Base-by-base conservation (phyloP, 2,329 filamentous ascomycete species). In the Rhinocladiella similis region DNA sequence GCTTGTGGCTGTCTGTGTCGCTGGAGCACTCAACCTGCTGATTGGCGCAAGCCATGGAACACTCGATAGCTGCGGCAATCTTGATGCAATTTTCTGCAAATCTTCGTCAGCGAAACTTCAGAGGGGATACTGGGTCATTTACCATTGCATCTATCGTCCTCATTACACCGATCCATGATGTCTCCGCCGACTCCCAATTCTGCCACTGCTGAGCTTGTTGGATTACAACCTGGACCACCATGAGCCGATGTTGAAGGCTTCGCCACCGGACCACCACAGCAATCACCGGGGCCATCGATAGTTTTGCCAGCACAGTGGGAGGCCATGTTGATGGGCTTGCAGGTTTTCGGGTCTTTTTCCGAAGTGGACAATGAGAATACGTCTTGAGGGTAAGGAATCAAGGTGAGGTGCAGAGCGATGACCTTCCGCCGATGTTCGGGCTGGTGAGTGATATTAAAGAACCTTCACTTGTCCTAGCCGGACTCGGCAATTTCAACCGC, bases 81-180 rank as follows among this genome's bases (percentile, higher is more conserved):
- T 54, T 55, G 47, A 59, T 51, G 33, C 56, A 59, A 14, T 46
- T 54, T 45, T 59, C 56, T 59, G 35, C 20, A 16, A 47, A 33
- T 41, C 38, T 50, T 39, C 6, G 53, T 59, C 41, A 59, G 52
- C 27, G 48, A 36, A 52, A 35, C 36, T 49, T 33, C 35, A 20
- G 16, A 18, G n/a, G 14, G 19, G n/a, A 29, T 25, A 35, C 5
- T 16, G 42, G n/a, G 12, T 29, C 36, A 18, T 22, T 48, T 39
- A 59, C 56, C 56, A 45, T 59, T 27, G 41, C 56, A 59, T 52
- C 43, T 50, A 39, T 55, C 56, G 22, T 59, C 52, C 52, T 52
- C 45, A 45, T 25, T 45, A n/a, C 56, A 59, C 14, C 46, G 29
- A n/a, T 43, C 43, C 12, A 47, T 46, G 7, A 14, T n/a, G 49